phyloP scores from a whole-genome alignment of 768 basidiomycete genomes.

The Russula sp. region DNA sequence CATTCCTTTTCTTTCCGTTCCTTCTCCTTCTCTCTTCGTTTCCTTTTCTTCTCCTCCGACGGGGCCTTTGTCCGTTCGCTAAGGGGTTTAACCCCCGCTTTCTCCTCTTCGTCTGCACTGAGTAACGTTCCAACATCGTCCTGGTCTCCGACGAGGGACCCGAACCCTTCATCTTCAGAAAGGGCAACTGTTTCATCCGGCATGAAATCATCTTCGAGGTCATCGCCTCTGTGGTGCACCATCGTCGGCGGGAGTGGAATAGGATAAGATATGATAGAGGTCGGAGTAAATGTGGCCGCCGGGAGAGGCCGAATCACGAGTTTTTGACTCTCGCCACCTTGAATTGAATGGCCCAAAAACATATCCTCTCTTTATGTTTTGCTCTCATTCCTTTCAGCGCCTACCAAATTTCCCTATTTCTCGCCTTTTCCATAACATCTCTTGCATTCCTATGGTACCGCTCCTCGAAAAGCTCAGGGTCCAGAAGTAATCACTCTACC shows the following conservation, averaged over 20 bases:
- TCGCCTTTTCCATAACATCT: not conserved
- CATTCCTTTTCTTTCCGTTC: conserved; percentile 64
- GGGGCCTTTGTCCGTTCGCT: conserved; percentile 31
- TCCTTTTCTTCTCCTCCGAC: conserved; percentile 60
- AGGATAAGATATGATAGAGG: not conserved
- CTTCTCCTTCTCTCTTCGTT: conserved; percentile 70
- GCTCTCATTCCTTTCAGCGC: not conserved
- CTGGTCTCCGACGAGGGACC: conserved; percentile 32
- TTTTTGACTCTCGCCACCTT: not conserved
- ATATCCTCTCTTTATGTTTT: conserved; percentile 4
- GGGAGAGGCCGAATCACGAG: not conserved
- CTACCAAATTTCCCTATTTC: not conserved
- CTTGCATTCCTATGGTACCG: conserved; percentile 20
- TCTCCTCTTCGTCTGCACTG: conserved; percentile 45
- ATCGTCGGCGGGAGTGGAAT: conserved; percentile 30
- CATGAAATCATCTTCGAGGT: conserved; percentile 80
- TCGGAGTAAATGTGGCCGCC: conserved; percentile 2
- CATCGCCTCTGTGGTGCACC: conserved; percentile 57
- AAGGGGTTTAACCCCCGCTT: conserved; percentile 34
- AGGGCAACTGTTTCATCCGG: conserved; percentile 64
- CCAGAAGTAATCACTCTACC: conserved; percentile 2
- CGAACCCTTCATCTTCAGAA: conserved; percentile 54
- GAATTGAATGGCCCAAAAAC: conserved; percentile 7
- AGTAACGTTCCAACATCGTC: conserved; percentile 43
- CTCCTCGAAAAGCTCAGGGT: conserved; percentile 17